Evolutionary conservation across 2,329 filamentous ascomycete genomes (phyloP), one percentile per base, ranked within the genome.

Genomic region (Parafenestella ontariensis): DNA sequence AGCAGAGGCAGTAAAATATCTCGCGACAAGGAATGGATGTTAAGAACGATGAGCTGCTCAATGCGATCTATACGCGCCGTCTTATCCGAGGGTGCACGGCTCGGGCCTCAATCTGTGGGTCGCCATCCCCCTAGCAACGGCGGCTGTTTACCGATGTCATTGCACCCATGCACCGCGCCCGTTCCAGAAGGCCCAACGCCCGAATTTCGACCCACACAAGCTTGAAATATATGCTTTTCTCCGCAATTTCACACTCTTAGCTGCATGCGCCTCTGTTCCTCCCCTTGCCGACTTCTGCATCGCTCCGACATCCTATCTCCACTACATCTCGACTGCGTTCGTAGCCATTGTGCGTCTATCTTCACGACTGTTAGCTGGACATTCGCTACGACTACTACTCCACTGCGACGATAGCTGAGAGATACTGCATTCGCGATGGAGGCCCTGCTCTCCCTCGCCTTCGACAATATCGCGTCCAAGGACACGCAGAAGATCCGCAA

Each of bases 381-480:
- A 31, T 40, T 47, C 54, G 41, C 23, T 44, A 62, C 51, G 11
- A 34, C 31, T 18, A 33, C 23, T 24, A 26, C 42, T 5, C 24
- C n/a, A 29, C n/a, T 23, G 50, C 52, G 21, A 46, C 49, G 26
- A 58, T 40, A 33, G 26, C 10, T 31, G 44, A 26, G 45, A 52
- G 44, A 26, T 43, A 52, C 49, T 39, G 52, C 43, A n/a, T 46
- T 56, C 64, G 59, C 65, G 47, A 98, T 98, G 95, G 95, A 98
- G 81, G 87, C 90, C 47, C 85, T 98, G 24, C 83, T 98, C 51
- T 96, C 92, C 40, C 87, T 96, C 74, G 92, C 94, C 57, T 98
- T 98, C 78, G 93, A 97, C 81, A 96, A 96, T 78, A 89, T 97
- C 62, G 96, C 93, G 57, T 97, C 93, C 44, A 93, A 93, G 76